These are phyloP conservation scores for Phialophora tarda DNA, from an alignment of 2,329 filamentous ascomycete species.

Conservation along the genomic window DNA sequence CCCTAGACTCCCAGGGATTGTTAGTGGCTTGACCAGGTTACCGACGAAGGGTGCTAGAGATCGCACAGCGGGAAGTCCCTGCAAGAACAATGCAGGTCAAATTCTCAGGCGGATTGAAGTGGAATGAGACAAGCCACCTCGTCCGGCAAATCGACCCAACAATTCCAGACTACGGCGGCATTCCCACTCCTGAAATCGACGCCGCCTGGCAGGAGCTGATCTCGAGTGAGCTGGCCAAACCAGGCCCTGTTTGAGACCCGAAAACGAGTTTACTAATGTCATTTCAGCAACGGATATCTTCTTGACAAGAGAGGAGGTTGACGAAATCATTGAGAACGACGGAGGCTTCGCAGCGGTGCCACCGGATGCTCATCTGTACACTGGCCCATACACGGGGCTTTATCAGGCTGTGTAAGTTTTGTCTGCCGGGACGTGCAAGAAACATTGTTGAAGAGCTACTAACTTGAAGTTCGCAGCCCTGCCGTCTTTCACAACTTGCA, in stretches of 20 bases:
- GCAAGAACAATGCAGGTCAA: constrained; percentile 8
- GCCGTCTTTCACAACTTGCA: constrained; percentile 13
- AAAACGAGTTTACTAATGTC: not conserved
- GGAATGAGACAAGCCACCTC: constrained; percentile 13
- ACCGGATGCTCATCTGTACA: constrained; percentile 4
- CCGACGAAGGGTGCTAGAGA: constrained; percentile 4
- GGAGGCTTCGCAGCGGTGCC: constrained; percentile 7
- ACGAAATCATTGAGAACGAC: constrained; percentile 1
- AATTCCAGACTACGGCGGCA: constrained; percentile 13
- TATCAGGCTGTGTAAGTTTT: constrained; percentile 12
- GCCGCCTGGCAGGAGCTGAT: constrained; percentile 9
- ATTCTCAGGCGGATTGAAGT: constrained; percentile 7
- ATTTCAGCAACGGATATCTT: constrained; percentile 12
- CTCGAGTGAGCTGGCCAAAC: not conserved
- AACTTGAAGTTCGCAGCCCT: not conserved
- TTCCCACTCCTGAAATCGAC: constrained; percentile 9
- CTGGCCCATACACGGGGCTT: constrained; percentile 1
- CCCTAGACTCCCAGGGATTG: not conserved
- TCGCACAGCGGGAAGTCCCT: constrained; percentile 12
- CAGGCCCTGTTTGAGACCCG: not conserved
- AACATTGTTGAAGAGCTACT: not conserved
- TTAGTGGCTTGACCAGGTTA: no score
- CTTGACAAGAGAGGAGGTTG: constrained; percentile 11
- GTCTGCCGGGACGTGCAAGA: not conserved
- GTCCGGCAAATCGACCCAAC: constrained; percentile 5